phyloP scores from a whole-genome alignment of 345 rosid genomes.

The Geranium brycei region DNA sequence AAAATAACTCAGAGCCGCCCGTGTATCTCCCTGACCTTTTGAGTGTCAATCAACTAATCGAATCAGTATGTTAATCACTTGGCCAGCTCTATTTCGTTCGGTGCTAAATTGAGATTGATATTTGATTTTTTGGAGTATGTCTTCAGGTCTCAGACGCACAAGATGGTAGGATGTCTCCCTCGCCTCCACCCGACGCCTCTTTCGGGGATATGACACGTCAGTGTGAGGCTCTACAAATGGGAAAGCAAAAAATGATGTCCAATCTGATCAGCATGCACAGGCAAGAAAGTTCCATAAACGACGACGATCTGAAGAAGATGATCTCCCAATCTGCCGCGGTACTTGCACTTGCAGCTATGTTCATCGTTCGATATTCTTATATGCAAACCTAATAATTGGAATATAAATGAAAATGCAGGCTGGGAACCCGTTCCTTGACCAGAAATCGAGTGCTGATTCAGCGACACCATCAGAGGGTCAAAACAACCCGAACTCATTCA shows the following conservation, averaged over 20 bases:
- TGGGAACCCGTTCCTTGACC: constrained; percentile 39
- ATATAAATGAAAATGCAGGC: constrained; percentile 24
- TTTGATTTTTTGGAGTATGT: too few species aligned
- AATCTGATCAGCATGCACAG: constrained; percentile 46
- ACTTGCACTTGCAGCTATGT: background rate
- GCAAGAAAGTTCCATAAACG: constrained; percentile 36
- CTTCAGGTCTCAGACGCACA: constrained; percentile 1
- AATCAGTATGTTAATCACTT: constrained; percentile 33
- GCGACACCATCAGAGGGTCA: constrained; percentile 26
- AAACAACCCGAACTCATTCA: constrained; percentile 26
- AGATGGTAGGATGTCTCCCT: constrained; percentile 65
- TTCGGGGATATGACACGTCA: constrained; percentile 78
- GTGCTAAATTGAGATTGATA: background rate
- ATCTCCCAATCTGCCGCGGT: constrained; percentile 15
- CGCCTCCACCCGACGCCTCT: constrained; percentile 58
- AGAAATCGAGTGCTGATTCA: constrained; percentile 11
- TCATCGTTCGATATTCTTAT: background rate
- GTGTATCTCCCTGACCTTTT: constrained; percentile 30
- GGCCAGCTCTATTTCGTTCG: too few species aligned
- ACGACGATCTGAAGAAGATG: constrained; percentile 19
- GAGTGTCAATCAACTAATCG: constrained; percentile 66
- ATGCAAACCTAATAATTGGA: background rate
- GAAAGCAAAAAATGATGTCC: constrained; percentile 80
- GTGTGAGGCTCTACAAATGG: constrained; percentile 66
- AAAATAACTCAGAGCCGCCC: constrained; percentile 20